Percentiles rank a stretch among this genome's conserved stretches.
These are phyloP conservation scores for Bidens hawaiensis DNA, from an alignment of 140 eudicot genomes.

Conservation along the genomic window DNA sequence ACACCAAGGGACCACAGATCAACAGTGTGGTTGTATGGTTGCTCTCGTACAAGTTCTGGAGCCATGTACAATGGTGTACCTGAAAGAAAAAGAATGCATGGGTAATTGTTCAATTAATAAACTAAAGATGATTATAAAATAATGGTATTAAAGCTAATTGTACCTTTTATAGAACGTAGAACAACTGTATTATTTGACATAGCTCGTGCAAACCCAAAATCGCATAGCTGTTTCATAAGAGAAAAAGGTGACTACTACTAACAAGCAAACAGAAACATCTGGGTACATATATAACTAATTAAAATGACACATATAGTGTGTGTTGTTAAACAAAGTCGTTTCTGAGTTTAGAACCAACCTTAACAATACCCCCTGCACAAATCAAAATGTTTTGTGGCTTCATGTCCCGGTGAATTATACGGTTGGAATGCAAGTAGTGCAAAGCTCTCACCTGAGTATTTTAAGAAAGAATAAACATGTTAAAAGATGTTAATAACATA, in stretches of 20 bases:
- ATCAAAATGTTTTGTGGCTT: constrained; percentile 97
- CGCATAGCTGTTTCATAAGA: constrained; percentile 73
- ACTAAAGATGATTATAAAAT: background rate
- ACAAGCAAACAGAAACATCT: background rate
- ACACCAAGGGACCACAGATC: constrained; percentile 99
- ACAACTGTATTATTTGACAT: constrained; percentile 99
- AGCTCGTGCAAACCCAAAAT: constrained; percentile 99
- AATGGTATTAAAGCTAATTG: constrained; percentile 9
- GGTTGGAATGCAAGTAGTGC: constrained; percentile 94
- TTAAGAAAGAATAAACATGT: constrained; percentile 5
- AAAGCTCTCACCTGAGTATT: constrained; percentile 80
- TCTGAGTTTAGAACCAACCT: constrained; percentile 45
- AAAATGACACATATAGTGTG: background rate
- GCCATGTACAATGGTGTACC: constrained; percentile 99
- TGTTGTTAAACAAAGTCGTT: constrained; percentile 1
- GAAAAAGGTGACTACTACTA: background rate
- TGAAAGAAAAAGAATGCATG: constrained; percentile 23
- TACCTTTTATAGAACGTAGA: constrained; percentile 93
- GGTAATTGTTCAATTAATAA: background rate
- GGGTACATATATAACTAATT: background rate
- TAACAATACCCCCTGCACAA: constrained; percentile 83
- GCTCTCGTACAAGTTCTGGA: constrained; percentile 97
- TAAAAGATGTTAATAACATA: background rate
- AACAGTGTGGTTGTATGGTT: constrained; percentile 95
- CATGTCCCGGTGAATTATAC: constrained; percentile 98